Evolutionary conservation across 352 stramenopile genomes (phyloP), one percentile per base, ranked within the genome.

Genomic region (Pelagophyceae sp.): DNA sequence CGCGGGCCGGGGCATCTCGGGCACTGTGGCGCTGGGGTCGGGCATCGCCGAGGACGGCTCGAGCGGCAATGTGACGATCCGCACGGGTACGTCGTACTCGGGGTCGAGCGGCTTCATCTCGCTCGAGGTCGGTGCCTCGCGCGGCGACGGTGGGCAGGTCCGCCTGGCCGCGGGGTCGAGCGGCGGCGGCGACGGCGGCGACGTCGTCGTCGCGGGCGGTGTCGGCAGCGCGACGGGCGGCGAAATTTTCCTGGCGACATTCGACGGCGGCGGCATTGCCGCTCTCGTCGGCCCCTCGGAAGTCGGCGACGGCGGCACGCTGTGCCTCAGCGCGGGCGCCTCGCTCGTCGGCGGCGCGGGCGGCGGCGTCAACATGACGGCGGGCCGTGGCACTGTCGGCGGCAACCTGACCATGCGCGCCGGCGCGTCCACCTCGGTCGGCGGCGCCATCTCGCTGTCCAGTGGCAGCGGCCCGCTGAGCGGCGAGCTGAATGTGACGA

Each of bases 1-100:
- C 45, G 88, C 87, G 11, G 82, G 84, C 70, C 83, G 85, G 61
- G 85, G 85, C 15, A 85, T 81, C 72, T 35, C 58, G 27, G 58
- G 58, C 5, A 15, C 58, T 6, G 23, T 67, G 58, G 5, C 23
- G 15, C 58, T 67, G 5, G 23, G 27, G 23, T 35, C 58, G 11
- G 58, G 58, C 5, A 6, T 15, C 58, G 29, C 23, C 15, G 58
- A 50, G 32, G n/a, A 37, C n/a, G 81, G 82, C 60, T 60, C 77
- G 38, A 84, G 78, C 50, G 80, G 82, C 58, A 61, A 78, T n/a
- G 29, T 85, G 31, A 69, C 76, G 31, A 38, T 85, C 70, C 77
- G 69, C 19, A 85, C 61, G 23, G 82, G 82, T 27, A 33, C 58
- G 58, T 11, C 58, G 58, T 11, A 15, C 71, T n/a, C 65, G 15